Evolutionary conservation across 1,139 yeast genomes (phyloP).

Genomic region (Saccharomyces pastorianus): DNA sequence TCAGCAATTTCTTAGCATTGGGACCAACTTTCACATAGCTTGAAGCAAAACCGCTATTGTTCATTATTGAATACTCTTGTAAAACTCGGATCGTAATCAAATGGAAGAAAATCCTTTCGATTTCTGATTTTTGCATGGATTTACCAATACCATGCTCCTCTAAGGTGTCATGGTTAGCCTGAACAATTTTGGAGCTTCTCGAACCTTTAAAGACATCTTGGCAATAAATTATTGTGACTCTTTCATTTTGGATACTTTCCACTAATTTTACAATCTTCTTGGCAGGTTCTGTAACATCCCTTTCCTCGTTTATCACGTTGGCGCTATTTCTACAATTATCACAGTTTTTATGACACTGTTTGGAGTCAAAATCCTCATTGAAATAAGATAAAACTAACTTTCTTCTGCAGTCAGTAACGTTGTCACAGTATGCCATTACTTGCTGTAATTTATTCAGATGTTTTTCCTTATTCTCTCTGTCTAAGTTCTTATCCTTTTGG

Average conservation of each 20-base stretch:
- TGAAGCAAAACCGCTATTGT: conserved; percentile 69
- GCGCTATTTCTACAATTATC: conserved; percentile 68
- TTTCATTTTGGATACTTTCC: conserved; percentile 44
- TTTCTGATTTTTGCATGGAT: conserved; percentile 51
- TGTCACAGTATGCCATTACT: conserved; percentile 88
- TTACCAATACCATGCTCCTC: conserved; percentile 67
- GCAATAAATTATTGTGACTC: conserved; percentile 71
- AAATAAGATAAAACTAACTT: conserved; percentile 83
- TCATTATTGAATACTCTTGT: conserved; percentile 64
- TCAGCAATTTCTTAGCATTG: conserved; percentile 41
- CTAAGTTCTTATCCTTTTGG: conserved; percentile 63
- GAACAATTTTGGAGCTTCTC: conserved; percentile 49
- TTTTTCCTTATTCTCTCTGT: conserved; percentile 58
- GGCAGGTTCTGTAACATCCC: conserved; percentile 66
- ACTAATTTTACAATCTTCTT: conserved; percentile 54
- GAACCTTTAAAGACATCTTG: conserved; percentile 82
- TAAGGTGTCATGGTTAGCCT: conserved; percentile 52
- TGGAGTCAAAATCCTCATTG: conserved; percentile 69
- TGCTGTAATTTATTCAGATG: conserved; percentile 72
- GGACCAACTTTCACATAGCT: conserved; percentile 62
- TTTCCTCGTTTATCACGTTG: conserved; percentile 39
- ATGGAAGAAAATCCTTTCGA: conserved; percentile 76
- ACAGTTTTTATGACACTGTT: conserved; percentile 62
- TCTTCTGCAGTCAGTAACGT: conserved; percentile 82
- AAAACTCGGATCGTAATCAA: conserved; percentile 61